Evolutionary conservation across 768 basidiomycete genomes (phyloP).

Genomic region (Hygrocybe punicea): DNA sequence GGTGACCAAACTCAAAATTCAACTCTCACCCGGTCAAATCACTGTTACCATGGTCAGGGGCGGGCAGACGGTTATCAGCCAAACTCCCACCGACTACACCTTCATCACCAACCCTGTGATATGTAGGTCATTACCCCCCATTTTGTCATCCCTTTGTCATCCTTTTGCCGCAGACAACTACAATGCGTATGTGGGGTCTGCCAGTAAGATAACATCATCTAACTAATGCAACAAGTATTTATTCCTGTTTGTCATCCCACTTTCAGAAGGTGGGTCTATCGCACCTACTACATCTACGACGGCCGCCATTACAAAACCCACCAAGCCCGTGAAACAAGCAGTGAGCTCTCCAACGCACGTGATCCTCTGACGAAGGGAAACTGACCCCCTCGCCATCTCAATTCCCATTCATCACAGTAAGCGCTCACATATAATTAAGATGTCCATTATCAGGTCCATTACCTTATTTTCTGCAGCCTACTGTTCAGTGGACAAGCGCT

Average conservation of each 20-base stretch:
- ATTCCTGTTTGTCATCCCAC: no score
- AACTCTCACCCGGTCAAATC: slow-evolving; percentile 52
- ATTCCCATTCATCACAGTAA: not conserved
- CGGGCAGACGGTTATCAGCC: slow-evolving; percentile 49
- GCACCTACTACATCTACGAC: no score
- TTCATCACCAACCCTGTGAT: slow-evolving; percentile 34
- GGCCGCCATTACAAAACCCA: no score
- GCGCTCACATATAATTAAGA: not conserved
- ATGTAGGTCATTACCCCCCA: slow-evolving; percentile 26
- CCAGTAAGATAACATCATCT: slow-evolving; percentile 26
- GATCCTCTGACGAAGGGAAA: not conserved
- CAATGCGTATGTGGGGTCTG: slow-evolving; percentile 58
- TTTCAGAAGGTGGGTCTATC: no score
- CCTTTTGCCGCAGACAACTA: slow-evolving; percentile 49
- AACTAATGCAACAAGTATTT: no score
- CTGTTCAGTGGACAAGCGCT: not conserved
- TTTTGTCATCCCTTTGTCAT: not conserved
- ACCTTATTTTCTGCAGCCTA: not conserved
- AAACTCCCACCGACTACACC: slow-evolving; percentile 45
- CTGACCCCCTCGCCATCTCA: not conserved
- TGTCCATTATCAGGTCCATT: not conserved
- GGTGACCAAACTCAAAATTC: slow-evolving; percentile 59
- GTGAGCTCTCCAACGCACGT: not conserved
- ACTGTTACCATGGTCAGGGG: slow-evolving; percentile 52
- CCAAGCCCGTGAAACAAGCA: no score